Evolutionary conservation across 2,329 filamentous ascomycete species (phyloP).

Genomic region (Fusarium oxysporum): DNA sequence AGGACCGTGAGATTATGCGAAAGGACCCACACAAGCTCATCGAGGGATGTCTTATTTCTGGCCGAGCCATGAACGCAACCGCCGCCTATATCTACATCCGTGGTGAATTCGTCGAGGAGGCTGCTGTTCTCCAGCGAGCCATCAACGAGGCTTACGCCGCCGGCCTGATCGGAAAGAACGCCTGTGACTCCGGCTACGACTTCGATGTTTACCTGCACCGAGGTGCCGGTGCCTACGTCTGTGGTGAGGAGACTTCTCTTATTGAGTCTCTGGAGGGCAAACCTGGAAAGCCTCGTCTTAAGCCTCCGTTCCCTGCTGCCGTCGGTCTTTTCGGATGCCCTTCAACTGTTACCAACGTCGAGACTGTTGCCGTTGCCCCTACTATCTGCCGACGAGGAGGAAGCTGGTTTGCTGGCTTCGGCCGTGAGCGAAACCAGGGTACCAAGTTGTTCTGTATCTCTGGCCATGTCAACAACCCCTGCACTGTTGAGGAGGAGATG

Average conservation of each 20-base stretch:
- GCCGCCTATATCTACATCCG: conserved; percentile 99
- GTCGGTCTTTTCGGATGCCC: conserved; percentile 98
- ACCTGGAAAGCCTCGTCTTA: conserved; percentile 96
- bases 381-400: conserved; percentile 95
- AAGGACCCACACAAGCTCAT: conserved; percentile 99
- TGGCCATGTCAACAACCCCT: conserved; percentile 98
- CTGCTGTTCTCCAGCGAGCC: conserved; percentile 89
- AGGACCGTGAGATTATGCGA: conserved; percentile 99
- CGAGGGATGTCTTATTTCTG: conserved; percentile 95
- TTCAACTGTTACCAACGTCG: conserved; percentile 97
- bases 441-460: conserved; percentile 99
- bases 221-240: conserved; percentile 97
- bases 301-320: conserved; percentile 97
- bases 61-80: conserved; percentile 98
- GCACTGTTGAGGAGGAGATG: conserved; percentile 99
- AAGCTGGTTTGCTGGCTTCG: conserved; percentile 93
- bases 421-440: conserved; percentile 94
- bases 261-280: conserved; percentile 99
- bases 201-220: conserved; percentile 98
- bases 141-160: conserved; percentile 98
- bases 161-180: conserved; percentile 97
- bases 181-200: conserved; percentile 95
- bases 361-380: conserved; percentile 94
- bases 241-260: conserved; percentile 96
- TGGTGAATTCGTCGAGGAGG: conserved; percentile 97